Evolutionary conservation across 2,329 filamentous ascomycete genomes (phyloP).

Genomic region (Epichloe sylvatica): DNA sequence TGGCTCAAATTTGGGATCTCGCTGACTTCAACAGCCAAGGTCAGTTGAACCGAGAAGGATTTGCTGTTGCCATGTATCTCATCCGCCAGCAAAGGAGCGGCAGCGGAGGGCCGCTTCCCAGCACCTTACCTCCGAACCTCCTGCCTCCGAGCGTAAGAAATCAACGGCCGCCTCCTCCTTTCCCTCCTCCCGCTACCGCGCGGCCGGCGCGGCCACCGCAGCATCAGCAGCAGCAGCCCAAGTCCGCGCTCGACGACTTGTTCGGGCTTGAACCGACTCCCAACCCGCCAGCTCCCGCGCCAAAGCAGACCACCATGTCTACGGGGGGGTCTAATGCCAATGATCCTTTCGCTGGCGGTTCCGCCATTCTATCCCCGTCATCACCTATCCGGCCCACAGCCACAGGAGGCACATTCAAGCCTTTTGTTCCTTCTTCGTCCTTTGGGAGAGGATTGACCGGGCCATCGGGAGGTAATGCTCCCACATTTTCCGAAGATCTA

Average conservation of each 20-base stretch:
- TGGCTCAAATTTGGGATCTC: conserved; percentile 95
- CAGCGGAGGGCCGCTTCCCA: conserved; percentile 49
- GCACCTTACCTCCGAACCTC: conserved; percentile 64
- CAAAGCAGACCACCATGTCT: conserved; percentile 47
- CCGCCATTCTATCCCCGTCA: conserved; percentile 32
- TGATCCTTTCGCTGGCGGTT: conserved; percentile 48
- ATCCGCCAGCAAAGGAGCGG: conserved; percentile 79
- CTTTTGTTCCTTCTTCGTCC: conserved; percentile 81
- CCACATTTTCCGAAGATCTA: conserved; percentile 54
- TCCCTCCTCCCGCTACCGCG: conserved; percentile 32
- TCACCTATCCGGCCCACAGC: conserved; percentile 39
- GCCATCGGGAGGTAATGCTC: conserved; percentile 56
- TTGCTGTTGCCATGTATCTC: conserved; percentile 93
- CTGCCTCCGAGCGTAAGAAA: conserved; percentile 75
- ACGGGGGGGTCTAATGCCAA: conserved; percentile 62
- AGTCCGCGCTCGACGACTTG: conserved; percentile 81
- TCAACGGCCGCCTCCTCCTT: conserved; percentile 20
- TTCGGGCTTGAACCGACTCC: conserved; percentile 66
- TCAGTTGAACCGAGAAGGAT: conserved; percentile 73
- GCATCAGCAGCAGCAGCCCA: conserved; percentile 32
- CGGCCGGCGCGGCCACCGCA: conserved; percentile 32
- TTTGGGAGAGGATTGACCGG: conserved; percentile 75
- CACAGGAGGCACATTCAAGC: conserved; percentile 54
- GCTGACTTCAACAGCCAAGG: conserved; percentile 88
- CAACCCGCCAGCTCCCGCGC: conserved; percentile 35